These are phyloP conservation scores for Rhodotorula diobovata DNA, from an alignment of 768 basidiomycete species.

Conservation along the genomic window DNA sequence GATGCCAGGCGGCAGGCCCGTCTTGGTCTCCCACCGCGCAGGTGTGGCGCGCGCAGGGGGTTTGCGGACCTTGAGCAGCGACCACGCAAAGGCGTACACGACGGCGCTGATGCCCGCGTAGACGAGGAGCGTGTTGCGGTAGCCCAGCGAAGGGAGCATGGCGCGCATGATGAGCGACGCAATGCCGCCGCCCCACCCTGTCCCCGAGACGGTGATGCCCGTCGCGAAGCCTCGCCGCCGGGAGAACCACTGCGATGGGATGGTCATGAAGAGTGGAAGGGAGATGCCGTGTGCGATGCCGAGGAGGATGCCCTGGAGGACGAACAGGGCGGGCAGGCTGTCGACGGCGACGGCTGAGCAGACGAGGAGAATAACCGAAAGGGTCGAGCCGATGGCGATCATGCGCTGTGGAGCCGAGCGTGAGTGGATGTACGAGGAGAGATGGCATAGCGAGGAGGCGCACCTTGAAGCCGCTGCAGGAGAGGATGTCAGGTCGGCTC, in stretches of 20 bases:
- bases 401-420: not conserved
- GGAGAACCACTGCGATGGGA: constrained; percentile 46
- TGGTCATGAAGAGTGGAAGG: constrained; percentile 42
- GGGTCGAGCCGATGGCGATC: constrained; percentile 21
- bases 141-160: constrained; percentile 40
- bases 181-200: constrained; percentile 43
- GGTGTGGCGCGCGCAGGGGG: constrained; percentile 18
- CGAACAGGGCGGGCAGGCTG: constrained; percentile 21
- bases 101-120: constrained; percentile 24
- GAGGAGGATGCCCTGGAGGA: constrained; percentile 25
- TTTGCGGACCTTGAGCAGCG: constrained; percentile 9
- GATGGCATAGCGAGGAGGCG: not conserved
- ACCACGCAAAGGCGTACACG: constrained; percentile 17
- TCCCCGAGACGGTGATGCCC: constrained; percentile 43
- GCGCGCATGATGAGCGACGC: constrained; percentile 39
- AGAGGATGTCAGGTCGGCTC: not conserved
- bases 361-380: constrained; percentile 9
- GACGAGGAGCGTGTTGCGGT: constrained; percentile 41
- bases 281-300: constrained; percentile 21
- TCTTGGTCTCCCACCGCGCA: constrained; percentile 18
- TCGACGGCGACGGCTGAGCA: constrained; percentile 11
- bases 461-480: constrained; percentile 15
- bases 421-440: not conserved
- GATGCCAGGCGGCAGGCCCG: constrained; percentile 28
- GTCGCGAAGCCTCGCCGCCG: constrained; percentile 42